phyloP scores from a whole-genome alignment of 257 asterid genomes.

The Paraleonurus japonicus region DNA sequence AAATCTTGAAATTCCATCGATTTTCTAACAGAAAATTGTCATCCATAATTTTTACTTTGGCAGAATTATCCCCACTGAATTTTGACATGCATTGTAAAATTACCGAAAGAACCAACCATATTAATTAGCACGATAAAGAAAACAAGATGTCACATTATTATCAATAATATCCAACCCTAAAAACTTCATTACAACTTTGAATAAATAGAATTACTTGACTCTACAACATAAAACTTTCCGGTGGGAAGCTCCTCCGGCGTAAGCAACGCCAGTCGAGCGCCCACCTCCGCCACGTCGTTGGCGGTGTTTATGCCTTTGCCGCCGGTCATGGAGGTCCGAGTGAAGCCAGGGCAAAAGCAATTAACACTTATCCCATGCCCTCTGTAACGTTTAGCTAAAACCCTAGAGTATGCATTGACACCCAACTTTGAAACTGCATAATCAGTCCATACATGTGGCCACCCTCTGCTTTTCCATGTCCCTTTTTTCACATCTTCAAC shows the following conservation, averaged over 20 bases:
- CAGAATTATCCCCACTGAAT: too few relatives aligned
- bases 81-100: too few relatives aligned
- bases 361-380: conserved; percentile 46
- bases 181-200: conserved; percentile 42
- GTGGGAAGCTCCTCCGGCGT: conserved; percentile 48
- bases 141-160: background rate
- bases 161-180: background rate
- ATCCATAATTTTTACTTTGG: too few relatives aligned
- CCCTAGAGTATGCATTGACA: conserved; percentile 56
- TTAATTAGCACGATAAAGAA: background rate
- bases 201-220: conserved; percentile 18
- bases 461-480: conserved; percentile 61
- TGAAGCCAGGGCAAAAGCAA: conserved; percentile 80
- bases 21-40: too few relatives aligned
- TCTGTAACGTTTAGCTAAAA: conserved; percentile 49
- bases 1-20: too few relatives aligned
- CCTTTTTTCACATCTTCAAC: conserved; percentile 52
- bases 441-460: conserved; percentile 85
- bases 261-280: conserved; percentile 39
- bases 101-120: too few relatives aligned
- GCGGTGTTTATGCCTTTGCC: conserved; percentile 61
- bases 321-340: conserved; percentile 76
- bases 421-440: conserved; percentile 80
- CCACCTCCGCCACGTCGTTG: conserved; percentile 47
- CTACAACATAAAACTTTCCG: conserved; percentile 45